Conservation (phyloP, 768 basidiomycete species). For the Tephrocybe sp. region DNA sequence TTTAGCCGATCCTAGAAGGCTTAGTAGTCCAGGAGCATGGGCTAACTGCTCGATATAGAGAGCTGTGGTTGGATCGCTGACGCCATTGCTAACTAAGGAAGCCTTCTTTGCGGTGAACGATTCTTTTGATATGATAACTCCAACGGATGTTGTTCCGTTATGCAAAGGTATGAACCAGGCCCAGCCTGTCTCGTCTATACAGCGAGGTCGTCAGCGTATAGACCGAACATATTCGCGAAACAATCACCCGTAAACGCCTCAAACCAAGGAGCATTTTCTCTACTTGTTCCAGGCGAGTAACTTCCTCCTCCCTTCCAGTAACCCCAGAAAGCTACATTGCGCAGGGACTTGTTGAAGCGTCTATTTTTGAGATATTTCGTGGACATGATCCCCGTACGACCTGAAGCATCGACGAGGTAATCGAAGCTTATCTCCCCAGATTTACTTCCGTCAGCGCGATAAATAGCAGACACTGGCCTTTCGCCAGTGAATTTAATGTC, state of each 20-base stretch:
- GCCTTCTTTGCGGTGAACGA: constrained; percentile 30
- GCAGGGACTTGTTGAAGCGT: constrained; percentile 46
- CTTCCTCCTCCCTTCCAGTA: constrained; percentile 54
- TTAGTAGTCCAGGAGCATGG: constrained; percentile 27
- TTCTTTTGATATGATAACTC: constrained; percentile 44
- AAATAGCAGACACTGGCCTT: constrained; percentile 4
- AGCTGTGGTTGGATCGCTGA: constrained; percentile 20
- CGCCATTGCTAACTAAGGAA: constrained; percentile 6
- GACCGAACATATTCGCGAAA: background rate
- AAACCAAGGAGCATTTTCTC: constrained; percentile 47
- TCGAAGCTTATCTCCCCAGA: constrained; percentile 49
- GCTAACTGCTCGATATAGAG: constrained; percentile 38
- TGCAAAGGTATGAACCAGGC: constrained; percentile 55
- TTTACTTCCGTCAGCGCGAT: constrained; percentile 14
- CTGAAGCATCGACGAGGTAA: constrained; percentile 61
- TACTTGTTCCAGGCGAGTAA: constrained; percentile 38
- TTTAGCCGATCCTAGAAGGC: constrained; percentile 31
- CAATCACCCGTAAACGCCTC: constrained; percentile 54
- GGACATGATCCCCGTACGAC: constrained; percentile 57
- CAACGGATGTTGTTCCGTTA: constrained; percentile 46
- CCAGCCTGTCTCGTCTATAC: constrained; percentile 52
- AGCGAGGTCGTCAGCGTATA: background rate
- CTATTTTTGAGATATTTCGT: constrained; percentile 58
- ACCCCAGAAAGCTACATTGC: constrained; percentile 65
- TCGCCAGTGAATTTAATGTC: constrained; percentile 40